Evolutionary conservation across 2,329 filamentous ascomycete genomes (phyloP), one percentile per base, ranked within the genome.

Genomic region (Penicillium frequentans): DNA sequence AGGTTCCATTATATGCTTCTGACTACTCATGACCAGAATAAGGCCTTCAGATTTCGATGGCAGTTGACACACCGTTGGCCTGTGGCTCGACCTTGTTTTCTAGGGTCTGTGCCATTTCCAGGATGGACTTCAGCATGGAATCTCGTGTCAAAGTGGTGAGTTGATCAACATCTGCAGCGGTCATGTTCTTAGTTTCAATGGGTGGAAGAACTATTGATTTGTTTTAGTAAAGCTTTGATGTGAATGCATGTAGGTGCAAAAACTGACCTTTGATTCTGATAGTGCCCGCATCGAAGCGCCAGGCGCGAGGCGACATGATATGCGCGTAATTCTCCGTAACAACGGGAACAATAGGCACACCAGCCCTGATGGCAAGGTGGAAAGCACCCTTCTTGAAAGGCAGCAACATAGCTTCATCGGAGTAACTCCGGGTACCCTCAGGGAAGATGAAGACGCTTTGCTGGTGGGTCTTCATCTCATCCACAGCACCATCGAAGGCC

Each of bases 311-410:
- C 67, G 85, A 86, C 62, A 93, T 76, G 33, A 93, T 71, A 70
- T 91, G 84, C 66, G 87, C 87, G 74, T 93, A 93, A 76, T 92
- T 93, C 71, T 90, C 89, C 29, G 86, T 84, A 47, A 92, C 88
- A 35, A 96, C 84, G 0, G 95, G 95, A 3, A 99, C 88, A 67
- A 99, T 90, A 26, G 93, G 93, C 6, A 97, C 95, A 64, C 91
- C 90, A 2, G 93, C 93, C 81, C 98, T 90, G 21, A 99, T 86
- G 46, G 95, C 95, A 33, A 99, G 83, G 75, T 99, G 93, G 77
- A 99, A 99, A 47, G 93, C 95, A 58, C 95, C 95, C 81, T 99
- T 99, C 80, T 99, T 99, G 83, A 98, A 99, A n/a, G 92, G 90
- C 54, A 98, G 81, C 68, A 99, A 78, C 57, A 83, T 85, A 1